phyloP scores from a whole-genome alignment of 106 monocot genomes.

The Dactylorhiza incarnata region DNA sequence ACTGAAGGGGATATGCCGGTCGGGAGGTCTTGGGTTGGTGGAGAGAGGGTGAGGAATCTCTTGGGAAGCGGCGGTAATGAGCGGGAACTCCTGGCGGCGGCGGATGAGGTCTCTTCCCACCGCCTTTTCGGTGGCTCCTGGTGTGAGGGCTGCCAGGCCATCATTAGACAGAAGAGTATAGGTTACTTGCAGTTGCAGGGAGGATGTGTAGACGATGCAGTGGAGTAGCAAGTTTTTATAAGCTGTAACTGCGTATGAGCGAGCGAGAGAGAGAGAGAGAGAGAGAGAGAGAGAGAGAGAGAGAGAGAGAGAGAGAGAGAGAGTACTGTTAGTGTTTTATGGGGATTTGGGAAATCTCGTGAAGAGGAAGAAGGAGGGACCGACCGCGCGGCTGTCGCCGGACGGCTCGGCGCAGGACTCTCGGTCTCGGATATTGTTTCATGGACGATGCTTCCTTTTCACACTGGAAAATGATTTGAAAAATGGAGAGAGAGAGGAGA shows the following conservation, averaged over 20 bases:
- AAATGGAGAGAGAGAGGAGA: too few relatives aligned
- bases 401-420: not conserved
- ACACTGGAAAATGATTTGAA: too few relatives aligned
- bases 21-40: not conserved
- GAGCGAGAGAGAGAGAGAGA: too few relatives aligned
- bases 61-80: not conserved
- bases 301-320: not conserved
- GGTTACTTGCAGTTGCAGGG: too few relatives aligned
- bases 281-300: not conserved
- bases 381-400: not conserved
- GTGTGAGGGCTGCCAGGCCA: not conserved
- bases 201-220: too few relatives aligned
- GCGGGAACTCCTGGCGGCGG: not conserved
- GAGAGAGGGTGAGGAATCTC: not conserved
- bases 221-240: too few relatives aligned
- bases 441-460: too few relatives aligned
- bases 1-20: slow-evolving; percentile 30
- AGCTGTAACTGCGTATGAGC: too few relatives aligned
- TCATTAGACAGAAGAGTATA: not conserved
- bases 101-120: not conserved
- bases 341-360: not conserved
- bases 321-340: not conserved
- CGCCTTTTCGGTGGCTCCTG: not conserved
- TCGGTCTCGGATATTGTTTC: too few relatives aligned
- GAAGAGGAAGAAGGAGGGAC: not conserved